Evolutionary conservation across 2,329 filamentous ascomycete genomes (phyloP).

Genomic region (Stenocarpella maydis): DNA sequence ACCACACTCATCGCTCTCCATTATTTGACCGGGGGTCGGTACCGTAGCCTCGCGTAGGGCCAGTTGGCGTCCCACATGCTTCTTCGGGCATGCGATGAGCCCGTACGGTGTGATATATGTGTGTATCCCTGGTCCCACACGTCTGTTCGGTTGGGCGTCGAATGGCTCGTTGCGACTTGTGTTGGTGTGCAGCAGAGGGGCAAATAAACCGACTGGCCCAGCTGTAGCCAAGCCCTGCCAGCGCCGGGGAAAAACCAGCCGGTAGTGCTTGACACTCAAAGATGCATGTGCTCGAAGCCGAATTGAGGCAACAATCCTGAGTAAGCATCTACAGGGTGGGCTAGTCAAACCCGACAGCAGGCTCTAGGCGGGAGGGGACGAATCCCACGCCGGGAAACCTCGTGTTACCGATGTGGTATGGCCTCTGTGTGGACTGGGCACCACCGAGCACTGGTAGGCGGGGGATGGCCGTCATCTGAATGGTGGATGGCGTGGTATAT

Average conservation of each 20-base stretch:
- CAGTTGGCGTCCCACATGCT: background rate
- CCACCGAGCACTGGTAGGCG: background rate
- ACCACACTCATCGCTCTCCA: background rate
- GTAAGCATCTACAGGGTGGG: background rate
- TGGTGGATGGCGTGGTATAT: background rate
- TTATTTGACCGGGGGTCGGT: background rate
- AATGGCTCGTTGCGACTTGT: no score
- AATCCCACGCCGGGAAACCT: slow-evolving; percentile 16
- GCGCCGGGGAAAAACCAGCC: background rate
- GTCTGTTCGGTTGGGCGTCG: no score
- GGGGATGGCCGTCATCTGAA: background rate
- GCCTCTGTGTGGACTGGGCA: background rate
- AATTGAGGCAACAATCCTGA: slow-evolving; percentile 1
- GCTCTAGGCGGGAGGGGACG: background rate
- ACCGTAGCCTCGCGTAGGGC: background rate
- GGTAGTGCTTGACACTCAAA: background rate
- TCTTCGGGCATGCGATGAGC: background rate
- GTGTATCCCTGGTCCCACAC: no score
- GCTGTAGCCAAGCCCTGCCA: background rate
- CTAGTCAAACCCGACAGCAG: background rate
- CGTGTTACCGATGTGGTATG: slow-evolving; percentile 20
- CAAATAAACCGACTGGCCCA: background rate
- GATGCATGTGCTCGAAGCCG: background rate
- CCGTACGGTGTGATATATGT: background rate
- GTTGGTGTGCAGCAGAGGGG: slow-evolving; percentile 15